A percentile compares a stretch with the other conserved stretches of the same genome.
Conservation (phyloP, 2,329 filamentous ascomycete species). For the Cadophora gregata region DNA sequence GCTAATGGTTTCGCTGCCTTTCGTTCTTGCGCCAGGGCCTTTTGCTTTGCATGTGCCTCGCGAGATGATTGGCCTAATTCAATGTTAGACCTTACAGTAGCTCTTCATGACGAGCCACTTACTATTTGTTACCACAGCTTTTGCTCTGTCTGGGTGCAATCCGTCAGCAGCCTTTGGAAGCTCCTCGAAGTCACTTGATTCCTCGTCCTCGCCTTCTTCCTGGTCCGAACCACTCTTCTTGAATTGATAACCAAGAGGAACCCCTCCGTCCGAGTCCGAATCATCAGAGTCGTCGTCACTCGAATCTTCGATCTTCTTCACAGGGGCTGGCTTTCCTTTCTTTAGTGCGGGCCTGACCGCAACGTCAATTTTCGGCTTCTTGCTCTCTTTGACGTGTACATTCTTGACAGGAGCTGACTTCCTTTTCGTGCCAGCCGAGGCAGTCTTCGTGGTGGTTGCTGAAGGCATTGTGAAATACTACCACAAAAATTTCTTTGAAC, state of each 20-base stretch:
- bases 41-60: constrained; percentile 94
- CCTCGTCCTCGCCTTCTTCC: constrained; percentile 44
- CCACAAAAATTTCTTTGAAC: constrained; percentile 6
- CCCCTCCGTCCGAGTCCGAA: constrained; percentile 42
- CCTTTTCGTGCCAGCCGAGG: constrained; percentile 59
- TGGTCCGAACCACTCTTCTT: constrained; percentile 25
- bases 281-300: constrained; percentile 49
- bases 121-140: constrained; percentile 42
- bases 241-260: constrained; percentile 25
- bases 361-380: constrained; percentile 56
- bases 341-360: constrained; percentile 29
- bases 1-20: constrained; percentile 93
- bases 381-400: constrained; percentile 50
- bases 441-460: constrained; percentile 50
- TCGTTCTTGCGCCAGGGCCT: constrained; percentile 83
- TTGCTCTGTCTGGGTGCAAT: constrained; percentile 44
- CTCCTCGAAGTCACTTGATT: constrained; percentile 48
- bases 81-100: constrained; percentile 45
- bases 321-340: constrained; percentile 36
- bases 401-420: constrained; percentile 58
- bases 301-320: constrained; percentile 45
- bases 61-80: constrained; percentile 68
- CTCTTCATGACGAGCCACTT: constrained; percentile 21
- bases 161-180: constrained; percentile 43
- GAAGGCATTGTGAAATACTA: constrained; percentile 41